Percentiles rank a stretch among this genome's conserved stretches.
Conservation (phyloP, 805 yeast species). For the Maudiozyma turicensis region DNA sequence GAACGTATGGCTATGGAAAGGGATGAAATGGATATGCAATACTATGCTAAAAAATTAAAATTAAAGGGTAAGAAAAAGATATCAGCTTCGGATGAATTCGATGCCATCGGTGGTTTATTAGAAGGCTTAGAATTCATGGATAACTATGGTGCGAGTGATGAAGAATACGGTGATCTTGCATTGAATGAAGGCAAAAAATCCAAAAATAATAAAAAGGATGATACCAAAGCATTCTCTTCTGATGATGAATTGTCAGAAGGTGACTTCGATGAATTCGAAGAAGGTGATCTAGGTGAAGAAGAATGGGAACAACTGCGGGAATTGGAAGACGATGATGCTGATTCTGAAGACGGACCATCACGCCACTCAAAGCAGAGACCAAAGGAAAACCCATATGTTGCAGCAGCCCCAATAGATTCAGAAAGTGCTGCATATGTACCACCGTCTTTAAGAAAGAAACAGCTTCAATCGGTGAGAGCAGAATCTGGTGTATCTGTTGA, state of each 20-base stretch:
- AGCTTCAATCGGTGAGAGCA: slow-evolving; percentile 28
- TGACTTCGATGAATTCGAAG: slow-evolving; percentile 36
- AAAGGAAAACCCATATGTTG: slow-evolving; percentile 66
- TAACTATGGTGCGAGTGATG: slow-evolving; percentile 26
- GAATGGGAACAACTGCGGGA: slow-evolving; percentile 27
- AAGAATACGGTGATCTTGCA: slow-evolving; percentile 25
- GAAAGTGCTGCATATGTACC: slow-evolving; percentile 56
- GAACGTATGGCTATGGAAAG: slow-evolving; percentile 41
- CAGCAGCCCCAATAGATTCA: slow-evolving; percentile 34
- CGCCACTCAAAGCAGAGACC: background rate
- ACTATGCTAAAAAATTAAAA: slow-evolving; percentile 76
- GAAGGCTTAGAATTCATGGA: slow-evolving; percentile 50
- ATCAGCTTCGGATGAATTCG: slow-evolving; percentile 48
- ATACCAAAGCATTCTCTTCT: slow-evolving; percentile 29
- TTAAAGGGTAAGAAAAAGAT: slow-evolving; percentile 44
- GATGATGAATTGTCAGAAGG: slow-evolving; percentile 36
- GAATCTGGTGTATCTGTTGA: slow-evolving; percentile 39
- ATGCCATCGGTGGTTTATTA: slow-evolving; percentile 69
- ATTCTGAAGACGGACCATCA: slow-evolving; percentile 4
- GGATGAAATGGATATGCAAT: slow-evolving; percentile 72
- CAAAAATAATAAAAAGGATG: slow-evolving; percentile 10
- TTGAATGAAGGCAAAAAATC: slow-evolving; percentile 12
- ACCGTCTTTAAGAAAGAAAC: slow-evolving; percentile 67
- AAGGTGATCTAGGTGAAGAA: slow-evolving; percentile 30
- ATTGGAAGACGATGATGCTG: slow-evolving; percentile 17